Conservation (phyloP, 768 basidiomycete species). For the Tylopilus vinaceipallidus region DNA sequence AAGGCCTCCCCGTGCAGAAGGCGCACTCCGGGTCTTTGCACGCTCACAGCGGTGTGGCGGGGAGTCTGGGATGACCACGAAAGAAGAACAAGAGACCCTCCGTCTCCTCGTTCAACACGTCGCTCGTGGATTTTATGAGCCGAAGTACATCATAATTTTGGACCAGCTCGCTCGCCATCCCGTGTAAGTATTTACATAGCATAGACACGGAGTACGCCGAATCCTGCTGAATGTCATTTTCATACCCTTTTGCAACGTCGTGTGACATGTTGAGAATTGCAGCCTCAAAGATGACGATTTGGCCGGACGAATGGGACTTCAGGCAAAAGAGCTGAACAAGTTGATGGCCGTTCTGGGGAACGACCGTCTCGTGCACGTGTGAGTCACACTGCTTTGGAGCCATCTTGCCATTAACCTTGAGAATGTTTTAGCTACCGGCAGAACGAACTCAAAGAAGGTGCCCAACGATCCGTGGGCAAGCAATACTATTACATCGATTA, state of each 20-base stretch:
- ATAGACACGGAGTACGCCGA: constrained; percentile 19
- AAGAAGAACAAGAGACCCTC: constrained; percentile 80
- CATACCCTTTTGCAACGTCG: constrained; percentile 5
- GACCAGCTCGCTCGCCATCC: constrained; percentile 91
- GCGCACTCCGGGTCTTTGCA: constrained; percentile 5
- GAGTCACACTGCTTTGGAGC: constrained; percentile 28
- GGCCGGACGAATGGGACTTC: constrained; percentile 86
- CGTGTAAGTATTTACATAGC: constrained; percentile 72
- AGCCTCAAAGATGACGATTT: constrained; percentile 94
- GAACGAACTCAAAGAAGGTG: constrained; percentile 88
- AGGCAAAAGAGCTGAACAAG: constrained; percentile 88
- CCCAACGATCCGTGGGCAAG: constrained; percentile 80
- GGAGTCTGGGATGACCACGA: constrained; percentile 50
- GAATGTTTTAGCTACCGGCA: constrained; percentile 66
- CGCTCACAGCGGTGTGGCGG: constrained; percentile 9
- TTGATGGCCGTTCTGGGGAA: constrained; percentile 78
- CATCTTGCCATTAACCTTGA: constrained; percentile 2
- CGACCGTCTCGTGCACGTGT: constrained; percentile 79
- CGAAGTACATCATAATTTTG: constrained; percentile 86
- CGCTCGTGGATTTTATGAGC: constrained; percentile 91
- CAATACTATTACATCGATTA: constrained; percentile 98
- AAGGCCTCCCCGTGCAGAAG: constrained; percentile 7
- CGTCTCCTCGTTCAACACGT: constrained; percentile 91
- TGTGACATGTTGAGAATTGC: constrained; percentile 23
- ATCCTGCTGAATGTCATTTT: constrained; percentile 19